Evolutionary conservation across 306 rosid genomes (phyloP), one percentile per base, ranked within the genome.

Genomic region (Canavalia ensiformis): DNA sequence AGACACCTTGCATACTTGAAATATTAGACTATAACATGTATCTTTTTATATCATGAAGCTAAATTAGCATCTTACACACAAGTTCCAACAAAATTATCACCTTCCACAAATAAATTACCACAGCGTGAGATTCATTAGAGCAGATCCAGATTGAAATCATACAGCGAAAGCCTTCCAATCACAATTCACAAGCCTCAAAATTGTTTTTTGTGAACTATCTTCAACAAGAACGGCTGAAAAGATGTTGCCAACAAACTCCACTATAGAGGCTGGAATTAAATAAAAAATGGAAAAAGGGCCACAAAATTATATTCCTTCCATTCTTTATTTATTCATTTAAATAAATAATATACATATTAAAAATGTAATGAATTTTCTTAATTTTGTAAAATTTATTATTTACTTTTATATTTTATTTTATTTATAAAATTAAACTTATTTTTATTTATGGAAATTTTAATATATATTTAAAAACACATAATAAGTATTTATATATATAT

Each of bases 181-280:
- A 35, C 5, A 4, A 44, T 18, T 18, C 25, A 18, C 25, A 18
- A 18, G 25, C 25, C 35, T 42, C 25, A 5, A 44, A 42, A 0
- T 28, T 67, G 54, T 67, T 8, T 1, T 25, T 44, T 67, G n/a
- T 67, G 55, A 67, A 67, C 8, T 44, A 44, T 42, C 55, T 67
- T 67, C 54, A 44, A 67, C 54, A 67, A 42, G 55, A 44, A 44
- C 54, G 55, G 73, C 73, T 67, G 1, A 44, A 46, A 67, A 25
- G 18, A n/a, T 42, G 35, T 0, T 67, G 4, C 25, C 54, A 67
- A 67, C 72, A 42, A 67, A 67, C 72, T 13, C 72, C 37, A 44
- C 18, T 8, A 1, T 8, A 8, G 25, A 67, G 42, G 54, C 7
- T 67, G 37, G 9, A 67, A 67, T 65, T 65, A 1, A 44, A 67